phyloP scores from a whole-genome alignment of 1,284 basidiomycete genomes.

The Takashimella koratensis region DNA sequence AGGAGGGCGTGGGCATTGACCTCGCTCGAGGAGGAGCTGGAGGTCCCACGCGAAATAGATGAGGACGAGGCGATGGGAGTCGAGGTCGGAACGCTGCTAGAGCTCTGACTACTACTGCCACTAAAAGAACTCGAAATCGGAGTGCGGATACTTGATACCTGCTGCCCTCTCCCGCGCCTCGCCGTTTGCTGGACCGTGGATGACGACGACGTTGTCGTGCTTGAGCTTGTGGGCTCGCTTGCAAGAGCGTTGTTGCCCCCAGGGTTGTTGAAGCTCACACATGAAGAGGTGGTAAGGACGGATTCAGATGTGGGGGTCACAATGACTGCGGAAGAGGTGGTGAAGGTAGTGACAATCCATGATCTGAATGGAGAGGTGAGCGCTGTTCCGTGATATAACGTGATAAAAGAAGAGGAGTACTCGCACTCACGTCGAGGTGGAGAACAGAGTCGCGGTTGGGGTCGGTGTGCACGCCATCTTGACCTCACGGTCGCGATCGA shows the following conservation, averaged over 20 bases:
- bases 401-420: not conserved
- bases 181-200: too few relatives aligned
- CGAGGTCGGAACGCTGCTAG: too few relatives aligned
- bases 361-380: not conserved
- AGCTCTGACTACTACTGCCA: too few relatives aligned
- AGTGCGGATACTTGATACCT: too few relatives aligned
- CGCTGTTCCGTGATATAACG: not conserved
- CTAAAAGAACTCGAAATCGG: too few relatives aligned
- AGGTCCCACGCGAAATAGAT: too few relatives aligned
- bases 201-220: not conserved
- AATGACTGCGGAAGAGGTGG: not conserved
- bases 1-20: too few relatives aligned
- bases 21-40: too few relatives aligned
- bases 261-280: not conserved
- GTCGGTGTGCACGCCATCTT: not conserved
- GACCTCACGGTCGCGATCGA: too few relatives aligned
- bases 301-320: not conserved
- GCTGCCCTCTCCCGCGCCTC: too few relatives aligned
- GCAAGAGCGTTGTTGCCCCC: not conserved
- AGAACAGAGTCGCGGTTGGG: not conserved
- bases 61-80: too few relatives aligned
- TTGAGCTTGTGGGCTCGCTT: not conserved
- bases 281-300: not conserved
- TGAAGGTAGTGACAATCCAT: not conserved
- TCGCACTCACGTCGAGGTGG: not conserved